Evolutionary conservation across 352 stramenopile species (phyloP), one percentile per base, ranked within the genome.

Genomic region (Phytopythium mirpurense): DNA sequence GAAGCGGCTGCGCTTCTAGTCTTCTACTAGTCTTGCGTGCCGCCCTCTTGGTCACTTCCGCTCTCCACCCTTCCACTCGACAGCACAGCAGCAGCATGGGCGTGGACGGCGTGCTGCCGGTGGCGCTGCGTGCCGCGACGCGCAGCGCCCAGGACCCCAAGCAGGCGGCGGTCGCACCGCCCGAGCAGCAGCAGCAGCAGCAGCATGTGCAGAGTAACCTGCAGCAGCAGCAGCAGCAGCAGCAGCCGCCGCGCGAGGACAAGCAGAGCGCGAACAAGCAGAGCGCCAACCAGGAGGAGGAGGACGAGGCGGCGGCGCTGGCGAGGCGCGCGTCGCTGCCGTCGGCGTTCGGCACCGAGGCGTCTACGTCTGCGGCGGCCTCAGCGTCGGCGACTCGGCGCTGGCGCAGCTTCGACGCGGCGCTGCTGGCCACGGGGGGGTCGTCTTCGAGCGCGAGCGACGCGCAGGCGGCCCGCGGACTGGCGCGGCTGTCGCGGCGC

Each of bases 271-370:
- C 24, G 44, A 29, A 12, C 38, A 21, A 46, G 41, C 19, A 46
- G 21, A 10, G 18, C 1, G 19, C 27, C 10, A 18, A 18, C 4
- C 21, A 46, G 54, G 31, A 56, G 14, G 15, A 45, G 19, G 44
- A 76, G 38, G 65, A 62, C 16, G 63, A 78, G 18, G 54, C 50
- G 1, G 53, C 52, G 9, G 61, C 65, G 16, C 26, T 67, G 12
- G 67, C 74, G 0, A 75, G 78, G 2, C 78, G 78, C 32, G 85
- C 79, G 21, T 88, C 76, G 36, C 86, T 90, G 51, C 79, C 79
- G 32, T 69, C 74, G 49, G 78, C 70, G 8, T 88, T 86, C 55
- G 68, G 69, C 11, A 72, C 67, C 54, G 32, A 37, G 29, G 29
- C 16, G n/a, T n/a, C n/a, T n/a, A n/a, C n/a, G n/a, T n/a, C n/a